phyloP scores from a whole-genome alignment of 2,329 filamentous ascomycete genomes.

The Beauveria medogensis region DNA sequence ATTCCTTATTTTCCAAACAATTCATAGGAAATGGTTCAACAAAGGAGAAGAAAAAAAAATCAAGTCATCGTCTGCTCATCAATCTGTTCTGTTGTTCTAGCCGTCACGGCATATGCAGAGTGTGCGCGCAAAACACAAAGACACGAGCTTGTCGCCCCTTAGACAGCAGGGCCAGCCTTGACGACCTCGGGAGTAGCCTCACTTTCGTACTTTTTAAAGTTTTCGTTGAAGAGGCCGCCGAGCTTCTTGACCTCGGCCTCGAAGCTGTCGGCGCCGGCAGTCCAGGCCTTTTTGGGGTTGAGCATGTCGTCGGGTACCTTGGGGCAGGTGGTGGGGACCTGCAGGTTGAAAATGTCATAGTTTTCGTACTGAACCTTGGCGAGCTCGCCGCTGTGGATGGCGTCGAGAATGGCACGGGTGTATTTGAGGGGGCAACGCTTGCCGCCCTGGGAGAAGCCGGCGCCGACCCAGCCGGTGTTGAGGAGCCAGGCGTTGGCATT shows the following conservation, averaged over 20 bases:
- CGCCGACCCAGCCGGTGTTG: slow-evolving; percentile 96
- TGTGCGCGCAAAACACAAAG: slow-evolving; percentile 1
- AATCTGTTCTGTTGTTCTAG: slow-evolving; percentile 12
- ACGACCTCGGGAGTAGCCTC: slow-evolving; percentile 76
- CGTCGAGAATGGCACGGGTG: slow-evolving; percentile 94
- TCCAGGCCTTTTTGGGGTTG: slow-evolving; percentile 93
- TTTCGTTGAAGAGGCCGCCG: slow-evolving; percentile 82
- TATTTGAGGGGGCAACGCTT: slow-evolving; percentile 98
- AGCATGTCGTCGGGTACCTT: slow-evolving; percentile 85
- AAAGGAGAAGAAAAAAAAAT: slow-evolving; percentile 1
- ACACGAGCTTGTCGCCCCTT: slow-evolving; percentile 11
- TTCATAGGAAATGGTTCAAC: slow-evolving; percentile 1
- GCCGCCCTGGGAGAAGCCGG: slow-evolving; percentile 80
- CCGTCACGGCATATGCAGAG: slow-evolving; percentile 8
- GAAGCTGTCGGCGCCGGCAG: slow-evolving; percentile 72
- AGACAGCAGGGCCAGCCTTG: slow-evolving; percentile 49
- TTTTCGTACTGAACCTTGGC: slow-evolving; percentile 88
- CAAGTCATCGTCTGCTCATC: neutral
- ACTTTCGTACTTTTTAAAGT: slow-evolving; percentile 92
- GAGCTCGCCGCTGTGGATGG: slow-evolving; percentile 95
- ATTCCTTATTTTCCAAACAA: slow-evolving; percentile 2
- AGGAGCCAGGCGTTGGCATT: slow-evolving; percentile 96
- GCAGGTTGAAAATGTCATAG: slow-evolving; percentile 94
- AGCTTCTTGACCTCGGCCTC: slow-evolving; percentile 84
- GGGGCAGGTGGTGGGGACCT: slow-evolving; percentile 86